Evolutionary conservation across 2,329 filamentous ascomycete genomes (phyloP), one percentile per base, ranked within the genome.

Genomic region (Trichoderma koningiopsis): DNA sequence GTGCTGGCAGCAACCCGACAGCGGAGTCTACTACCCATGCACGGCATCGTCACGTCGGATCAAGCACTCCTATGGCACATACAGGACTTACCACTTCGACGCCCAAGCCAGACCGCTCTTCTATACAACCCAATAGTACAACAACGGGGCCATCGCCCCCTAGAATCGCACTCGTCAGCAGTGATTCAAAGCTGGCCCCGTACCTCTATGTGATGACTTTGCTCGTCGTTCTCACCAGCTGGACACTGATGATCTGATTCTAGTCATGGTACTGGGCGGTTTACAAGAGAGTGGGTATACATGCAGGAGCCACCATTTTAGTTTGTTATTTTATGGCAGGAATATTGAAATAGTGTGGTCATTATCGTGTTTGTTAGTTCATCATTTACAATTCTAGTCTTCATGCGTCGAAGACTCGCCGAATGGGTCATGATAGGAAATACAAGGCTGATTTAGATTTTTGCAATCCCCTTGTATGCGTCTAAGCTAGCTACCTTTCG

Each of bases 341-440:
- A 43, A 72, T 74, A 72, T 73, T 40, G 43, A n/a, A 53, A 58
- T 60, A 59, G 53, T 24, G 68, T 62, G 68, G 65, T 40, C 68
- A 73, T 71, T 72, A n/a, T 63, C 63, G 70, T 72, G 69, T 60
- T 35, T 72, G 70, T 72, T 59, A 29, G 55, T 70, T 71, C 53
- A 33, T 57, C 56, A 37, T 73, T 75, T 72, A 63, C 73, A 69
- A 69, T 68, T 43, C 40, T 43, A 43, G 40, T 43, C 7, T 68
- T 69, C 65, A 65, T 66, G 59, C n/a, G 37, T 16, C n/a, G 57
- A 16, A 69, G 47, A 66, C 68, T 27, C 16, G 63, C 33, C 27
- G 58, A 35, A 5, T 66, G 29, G 37, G 47, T 58, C 49, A 49
- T 68, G 68, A 43, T 22, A 70, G 47, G 56, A n/a, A 71, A 66